These are phyloP conservation scores for Glaciozyma martinii DNA, from an alignment of 768 basidiomycete genomes.

Conservation along the genomic window DNA sequence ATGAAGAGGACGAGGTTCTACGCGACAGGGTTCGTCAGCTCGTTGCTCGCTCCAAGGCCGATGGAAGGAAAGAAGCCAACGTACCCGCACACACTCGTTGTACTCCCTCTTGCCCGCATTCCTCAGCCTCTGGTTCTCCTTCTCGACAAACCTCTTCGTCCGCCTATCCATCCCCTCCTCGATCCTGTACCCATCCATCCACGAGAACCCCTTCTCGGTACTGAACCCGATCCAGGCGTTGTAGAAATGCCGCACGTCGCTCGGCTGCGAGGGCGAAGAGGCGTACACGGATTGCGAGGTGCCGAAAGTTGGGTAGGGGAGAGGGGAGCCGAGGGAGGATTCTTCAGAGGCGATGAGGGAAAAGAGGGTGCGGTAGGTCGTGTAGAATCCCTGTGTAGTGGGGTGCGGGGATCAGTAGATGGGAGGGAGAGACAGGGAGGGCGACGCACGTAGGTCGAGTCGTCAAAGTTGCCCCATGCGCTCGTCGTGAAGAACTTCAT, in stretches of 20 bases:
- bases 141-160: slow-evolving; percentile 84
- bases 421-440: neutral
- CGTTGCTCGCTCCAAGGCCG: too few species aligned
- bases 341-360: slow-evolving; percentile 69
- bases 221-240: slow-evolving; percentile 74
- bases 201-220: slow-evolving; percentile 77
- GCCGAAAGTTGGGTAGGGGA: slow-evolving; percentile 77
- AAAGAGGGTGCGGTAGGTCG: slow-evolving; percentile 81
- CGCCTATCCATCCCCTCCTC: slow-evolving; percentile 78
- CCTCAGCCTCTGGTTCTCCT: slow-evolving; percentile 84
- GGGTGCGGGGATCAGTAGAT: neutral
- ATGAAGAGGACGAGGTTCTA: slow-evolving; percentile 67
- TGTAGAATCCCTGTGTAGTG: slow-evolving; percentile 66
- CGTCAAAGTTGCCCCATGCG: slow-evolving; percentile 58
- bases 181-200: slow-evolving; percentile 76
- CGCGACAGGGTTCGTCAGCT: slow-evolving; percentile 33
- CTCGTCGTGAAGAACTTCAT: slow-evolving; percentile 71
- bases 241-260: slow-evolving; percentile 66
- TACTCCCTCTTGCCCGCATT: slow-evolving; percentile 83
- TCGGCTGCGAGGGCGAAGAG: slow-evolving; percentile 42
- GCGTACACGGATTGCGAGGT: slow-evolving; percentile 60
- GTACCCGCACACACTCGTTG: slow-evolving; percentile 77
- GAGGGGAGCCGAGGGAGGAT: slow-evolving; percentile 21
- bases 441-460: slow-evolving; percentile 51
- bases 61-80: slow-evolving; percentile 31